Base-by-base conservation (phyloP, 1,284 basidiomycete species). In the Golubevia sp. region DNA sequence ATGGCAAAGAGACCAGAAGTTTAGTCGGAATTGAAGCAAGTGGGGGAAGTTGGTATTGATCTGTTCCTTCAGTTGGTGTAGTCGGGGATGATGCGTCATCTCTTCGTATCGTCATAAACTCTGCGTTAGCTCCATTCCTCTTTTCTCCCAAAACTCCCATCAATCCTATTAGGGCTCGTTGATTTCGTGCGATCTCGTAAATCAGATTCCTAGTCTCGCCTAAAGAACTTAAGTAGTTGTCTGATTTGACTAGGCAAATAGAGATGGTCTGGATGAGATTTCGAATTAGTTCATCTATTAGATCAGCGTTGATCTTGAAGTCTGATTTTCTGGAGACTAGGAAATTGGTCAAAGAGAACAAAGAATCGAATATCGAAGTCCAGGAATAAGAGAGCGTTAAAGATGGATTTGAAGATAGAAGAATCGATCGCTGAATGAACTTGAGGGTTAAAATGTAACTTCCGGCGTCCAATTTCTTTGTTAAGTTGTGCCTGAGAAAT, bases 351-450 rank as follows among this genome's bases (percentile, higher is more conserved):
- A 73, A 61, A 11, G 58, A 59, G 24, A 78, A 59, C n/a, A 73
- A 51, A 4, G 76, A 66, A 20, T 61, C 68, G 74, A 74, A 78
- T 38, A 70, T 67, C 34, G 73, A 72, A 26, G 61, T 58, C 76
- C 76, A 78, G 50, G 76, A 72, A 62, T 77, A 77, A 54, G 76
- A 72, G 49, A 78, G 52, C 27, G 56, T 63, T n/a, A 77, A 55
- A 13, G 62, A 56, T 55, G 71, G 68, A 13, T 68, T 64, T 1
- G 76, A 67, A 53, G 71, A 73, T 3, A 74, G 58, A 1, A 66
- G 49, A 24, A 72, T 64, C 21, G 63, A 57, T 49, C 70, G 68
- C 57, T 76, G 73, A 51, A 77, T 61, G 48, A 70, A 62, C 56
- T 62, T 66, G n/a, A 77, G 49, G 13, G 68, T 63, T 24, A 74